Percentiles rank a stretch among this genome's conserved stretches.
Evolutionary conservation across 805 yeast species (phyloP).

Genomic region (Candida tibetensis): DNA sequence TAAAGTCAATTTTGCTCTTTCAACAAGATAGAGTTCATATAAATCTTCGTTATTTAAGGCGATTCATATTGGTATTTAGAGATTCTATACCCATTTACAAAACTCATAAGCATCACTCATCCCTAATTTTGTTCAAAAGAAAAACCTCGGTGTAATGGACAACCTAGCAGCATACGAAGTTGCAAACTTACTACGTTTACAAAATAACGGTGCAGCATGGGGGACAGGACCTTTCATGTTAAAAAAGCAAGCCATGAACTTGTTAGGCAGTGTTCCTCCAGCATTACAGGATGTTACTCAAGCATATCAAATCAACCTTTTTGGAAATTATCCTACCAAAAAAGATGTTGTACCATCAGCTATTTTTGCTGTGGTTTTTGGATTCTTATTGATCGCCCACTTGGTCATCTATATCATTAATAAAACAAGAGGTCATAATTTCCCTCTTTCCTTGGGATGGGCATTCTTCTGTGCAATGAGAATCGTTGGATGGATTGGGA

Average conservation of each 20-base stretch:
- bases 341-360: conserved; percentile 60
- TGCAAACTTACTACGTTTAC: conserved; percentile 21
- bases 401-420: conserved; percentile 47
- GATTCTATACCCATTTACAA: no score
- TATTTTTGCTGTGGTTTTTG: conserved; percentile 53
- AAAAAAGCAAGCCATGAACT: conserved; percentile 27
- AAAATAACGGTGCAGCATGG: conserved; percentile 28
- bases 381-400: conserved; percentile 48
- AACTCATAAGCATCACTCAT: no score
- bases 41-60: no score
- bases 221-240: conserved; percentile 30
- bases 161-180: not conserved
- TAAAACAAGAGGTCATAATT: conserved; percentile 54
- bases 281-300: conserved; percentile 35
- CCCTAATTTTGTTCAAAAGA: no score
- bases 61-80: no score
- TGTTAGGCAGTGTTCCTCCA: conserved; percentile 43
- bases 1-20: no score
- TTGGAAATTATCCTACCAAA: conserved; percentile 60
- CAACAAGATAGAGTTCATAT: no score
- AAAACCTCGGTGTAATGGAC: no score
- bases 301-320: conserved; percentile 46
- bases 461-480: conserved; percentile 52
- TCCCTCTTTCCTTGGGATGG: conserved; percentile 53
- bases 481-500: conserved; percentile 55